These are phyloP conservation scores for Pythium monospermum DNA, from an alignment of 352 stramenopile species.

Conservation along the genomic window DNA sequence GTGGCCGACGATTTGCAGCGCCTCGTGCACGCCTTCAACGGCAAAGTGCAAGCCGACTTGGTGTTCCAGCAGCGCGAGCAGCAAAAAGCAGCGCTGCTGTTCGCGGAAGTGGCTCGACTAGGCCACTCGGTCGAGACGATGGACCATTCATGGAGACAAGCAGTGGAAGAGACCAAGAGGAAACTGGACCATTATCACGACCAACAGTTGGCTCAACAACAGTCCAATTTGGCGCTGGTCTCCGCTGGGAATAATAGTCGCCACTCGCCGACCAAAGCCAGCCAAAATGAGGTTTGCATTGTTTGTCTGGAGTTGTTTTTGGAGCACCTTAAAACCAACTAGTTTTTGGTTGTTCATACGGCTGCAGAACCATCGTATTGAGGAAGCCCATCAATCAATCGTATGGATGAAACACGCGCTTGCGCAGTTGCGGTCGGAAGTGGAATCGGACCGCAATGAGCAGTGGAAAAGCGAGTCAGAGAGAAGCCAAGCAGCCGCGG, in stretches of 20 bases:
- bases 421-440: constrained; percentile 41
- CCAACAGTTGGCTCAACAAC: constrained; percentile 27
- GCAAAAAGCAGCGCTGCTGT: constrained; percentile 62
- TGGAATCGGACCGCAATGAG: constrained; percentile 54
- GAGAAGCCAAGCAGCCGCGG: constrained; percentile 24
- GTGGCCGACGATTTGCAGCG: constrained; percentile 55
- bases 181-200: constrained; percentile 45
- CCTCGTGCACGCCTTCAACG: constrained; percentile 43
- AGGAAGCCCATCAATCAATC: too few relatives aligned
- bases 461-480: constrained; percentile 37
- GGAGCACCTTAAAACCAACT: not conserved
- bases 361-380: constrained; percentile 24
- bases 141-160: constrained; percentile 25
- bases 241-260: too few relatives aligned
- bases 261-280: constrained; percentile 9
- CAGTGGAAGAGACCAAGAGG: constrained; percentile 30
- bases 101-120: constrained; percentile 54
- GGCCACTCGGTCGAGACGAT: constrained; percentile 42
- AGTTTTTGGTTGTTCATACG: not conserved
- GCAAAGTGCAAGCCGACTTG: constrained; percentile 51
- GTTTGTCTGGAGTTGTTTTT: not conserved
- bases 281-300: constrained; percentile 6
- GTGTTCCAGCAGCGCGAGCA: constrained; percentile 54
- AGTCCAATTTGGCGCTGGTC: too few relatives aligned
- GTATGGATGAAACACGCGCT: constrained; percentile 35